Base-by-base conservation (phyloP, 2,329 filamentous ascomycete genomes). In the Chrysosporium queenslandicum region DNA sequence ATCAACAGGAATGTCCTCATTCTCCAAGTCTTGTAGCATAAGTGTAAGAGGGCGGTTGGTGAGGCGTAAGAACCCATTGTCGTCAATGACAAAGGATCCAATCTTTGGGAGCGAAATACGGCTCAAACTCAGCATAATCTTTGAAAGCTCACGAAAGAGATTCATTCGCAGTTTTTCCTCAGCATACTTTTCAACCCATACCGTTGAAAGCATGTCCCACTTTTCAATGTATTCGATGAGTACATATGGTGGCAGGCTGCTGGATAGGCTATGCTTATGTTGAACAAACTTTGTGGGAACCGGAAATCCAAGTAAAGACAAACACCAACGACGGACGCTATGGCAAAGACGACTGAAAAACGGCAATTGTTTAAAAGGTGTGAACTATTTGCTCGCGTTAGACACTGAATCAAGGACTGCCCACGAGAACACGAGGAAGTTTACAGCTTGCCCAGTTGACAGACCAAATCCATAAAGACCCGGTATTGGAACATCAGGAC, bases 21-120 rank as follows among this genome's bases (percentile, higher is more conserved):
- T 62, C 34, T 64, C 62, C 21, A 63, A 53, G 1, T 53, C 50
- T 21, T 64, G 57, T 14, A 63, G 48, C 16, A 56, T 46, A 8
- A 61, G 47, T 8, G 60, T 61, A 4, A 65, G 52, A 5, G 63
- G 62, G 2, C 63, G 55, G 41, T 61, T 63, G n/a, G 46, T 50
- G 59, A 39, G 36, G 36, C 36, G n/a, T 39, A 39, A 16, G 20
- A 39, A 39, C 4, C 36, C 36, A 6, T 20, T 29, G 4, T 61
- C 45, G 45, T 66, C 56, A n/a, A 70, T 58, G 9, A 57, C 58
- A 12, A 63, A 58, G 11, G 68, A 69, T 3, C 66, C 66, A 46
- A 71, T 68, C 8, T 58, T 58, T 8, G 61, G 61, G 6, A 66
- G 48, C 23, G 63, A 58, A n/a, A 53, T 55, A 8, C 58, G 53